A percentile compares a stretch with the other conserved stretches of the same genome.
These are phyloP conservation scores for Senecio squalidus DNA, from an alignment of 140 eudicot genomes.

Conservation along the genomic window DNA sequence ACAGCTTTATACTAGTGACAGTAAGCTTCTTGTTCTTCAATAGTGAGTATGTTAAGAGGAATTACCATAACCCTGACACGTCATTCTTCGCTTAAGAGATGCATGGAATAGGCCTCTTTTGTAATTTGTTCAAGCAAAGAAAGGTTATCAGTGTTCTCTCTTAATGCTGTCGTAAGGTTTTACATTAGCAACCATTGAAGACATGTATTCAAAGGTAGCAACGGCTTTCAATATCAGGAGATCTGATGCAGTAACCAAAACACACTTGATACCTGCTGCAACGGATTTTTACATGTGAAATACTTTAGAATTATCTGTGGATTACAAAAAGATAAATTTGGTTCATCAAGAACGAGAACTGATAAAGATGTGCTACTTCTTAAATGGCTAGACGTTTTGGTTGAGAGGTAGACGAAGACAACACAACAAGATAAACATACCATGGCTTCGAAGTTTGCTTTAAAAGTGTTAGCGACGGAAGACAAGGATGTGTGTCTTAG, in stretches of 20 bases:
- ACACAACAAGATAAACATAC: slow-evolving; percentile 36
- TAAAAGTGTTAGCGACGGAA: slow-evolving; percentile 64
- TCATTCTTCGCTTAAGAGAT: slow-evolving; percentile 86
- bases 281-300: too few species aligned
- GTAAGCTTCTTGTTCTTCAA: neutral
- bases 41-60: neutral
- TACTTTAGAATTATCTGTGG: too few species aligned
- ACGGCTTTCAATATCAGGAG: slow-evolving; percentile 46
- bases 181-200: slow-evolving; percentile 74
- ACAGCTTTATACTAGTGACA: neutral
- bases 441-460: slow-evolving; percentile 77
- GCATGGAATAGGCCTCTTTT: slow-evolving; percentile 55
- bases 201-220: slow-evolving; percentile 77
- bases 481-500: slow-evolving; percentile 59
- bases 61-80: slow-evolving; percentile 80
- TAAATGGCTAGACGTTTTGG: too few species aligned
- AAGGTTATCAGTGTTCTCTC: slow-evolving; percentile 36
- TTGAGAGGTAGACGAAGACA: neutral
- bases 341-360: neutral
- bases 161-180: slow-evolving; percentile 42
- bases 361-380: neutral
- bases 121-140: slow-evolving; percentile 57
- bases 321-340: too few species aligned
- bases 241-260: slow-evolving; percentile 82
- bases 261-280: slow-evolving; percentile 75